Percentiles rank a stretch among this genome's conserved stretches.
phyloP scores from a whole-genome alignment of 305 asterid species.

The Fraxinus albicans region DNA sequence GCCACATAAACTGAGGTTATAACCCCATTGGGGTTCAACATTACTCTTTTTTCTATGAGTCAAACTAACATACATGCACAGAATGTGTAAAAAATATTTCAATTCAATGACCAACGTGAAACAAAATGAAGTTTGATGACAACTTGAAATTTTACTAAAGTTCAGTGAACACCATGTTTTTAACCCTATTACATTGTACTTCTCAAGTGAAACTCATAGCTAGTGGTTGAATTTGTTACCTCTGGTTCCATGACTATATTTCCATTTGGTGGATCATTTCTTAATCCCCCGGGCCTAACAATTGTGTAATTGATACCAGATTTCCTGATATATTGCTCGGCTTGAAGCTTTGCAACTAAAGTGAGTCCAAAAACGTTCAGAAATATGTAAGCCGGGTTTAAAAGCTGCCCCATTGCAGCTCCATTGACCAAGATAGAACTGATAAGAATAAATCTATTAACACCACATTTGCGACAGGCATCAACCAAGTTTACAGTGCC shows the following conservation, averaged over 20 bases:
- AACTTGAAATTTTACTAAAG: neutral
- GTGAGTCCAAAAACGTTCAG: conserved; percentile 86
- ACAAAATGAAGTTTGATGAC: neutral
- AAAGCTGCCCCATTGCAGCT: conserved; percentile 91
- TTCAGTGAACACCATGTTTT: neutral
- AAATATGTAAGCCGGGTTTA: conserved; percentile 86
- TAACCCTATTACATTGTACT: neutral
- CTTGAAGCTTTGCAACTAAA: conserved; percentile 92
- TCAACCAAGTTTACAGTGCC: conserved; percentile 96
- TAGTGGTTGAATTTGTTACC: conserved; percentile 42
- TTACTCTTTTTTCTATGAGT: neutral
- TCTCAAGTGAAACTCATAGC: neutral
- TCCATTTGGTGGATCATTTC: conserved; percentile 78
- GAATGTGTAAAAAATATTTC: neutral
- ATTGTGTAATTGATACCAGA: conserved; percentile 97
- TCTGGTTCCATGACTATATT: conserved; percentile 90
- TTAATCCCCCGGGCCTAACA: conserved; percentile 89
- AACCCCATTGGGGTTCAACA: neutral
- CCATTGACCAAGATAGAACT: conserved; percentile 95
- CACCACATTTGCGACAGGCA: conserved; percentile 78
- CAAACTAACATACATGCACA: neutral
- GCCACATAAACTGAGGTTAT: neutral
- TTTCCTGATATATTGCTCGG: conserved; percentile 75
- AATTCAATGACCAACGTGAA: neutral
- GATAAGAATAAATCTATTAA: conserved; percentile 74